A percentile compares a stretch with the other conserved stretches of the same genome.
These are phyloP conservation scores for Xylariaceae sp. DNA, from an alignment of 2,329 filamentous ascomycete species.

Conservation along the genomic window DNA sequence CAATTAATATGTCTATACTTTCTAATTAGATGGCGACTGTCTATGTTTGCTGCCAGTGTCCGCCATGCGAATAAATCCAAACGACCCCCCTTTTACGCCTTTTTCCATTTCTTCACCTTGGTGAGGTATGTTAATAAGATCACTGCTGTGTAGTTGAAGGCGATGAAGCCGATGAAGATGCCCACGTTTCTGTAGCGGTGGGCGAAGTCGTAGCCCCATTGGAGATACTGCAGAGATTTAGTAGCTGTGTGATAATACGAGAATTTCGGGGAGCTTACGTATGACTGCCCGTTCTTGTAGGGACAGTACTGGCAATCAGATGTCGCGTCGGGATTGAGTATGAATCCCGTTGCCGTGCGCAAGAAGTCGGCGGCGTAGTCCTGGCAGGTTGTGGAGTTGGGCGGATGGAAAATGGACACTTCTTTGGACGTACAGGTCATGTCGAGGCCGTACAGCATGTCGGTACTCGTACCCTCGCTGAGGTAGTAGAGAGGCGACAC, in stretches of 20 bases:
- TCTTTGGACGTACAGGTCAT: not conserved
- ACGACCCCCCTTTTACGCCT: not conserved
- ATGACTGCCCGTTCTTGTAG: no score
- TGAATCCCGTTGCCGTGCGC: not conserved
- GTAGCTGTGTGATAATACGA: no score
- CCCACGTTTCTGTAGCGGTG: constrained; percentile 11
- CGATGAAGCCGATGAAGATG: constrained; percentile 14
- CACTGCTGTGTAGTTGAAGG: not conserved
- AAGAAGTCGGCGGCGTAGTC: not conserved
- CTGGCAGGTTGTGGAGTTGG: not conserved
- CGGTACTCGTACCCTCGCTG: no score
- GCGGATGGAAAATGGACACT: not conserved
- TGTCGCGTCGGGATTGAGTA: not conserved
- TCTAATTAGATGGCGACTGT: no score
- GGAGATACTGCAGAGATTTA: no score
- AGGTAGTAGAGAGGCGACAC: no score
- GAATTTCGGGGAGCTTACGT: no score
- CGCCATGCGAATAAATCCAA: no score
- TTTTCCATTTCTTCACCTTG: constrained; percentile 1
- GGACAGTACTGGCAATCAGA: constrained; percentile 1
- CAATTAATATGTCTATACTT: no score
- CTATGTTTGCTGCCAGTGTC: no score
- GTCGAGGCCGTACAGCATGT: no score
- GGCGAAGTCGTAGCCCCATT: not conserved
- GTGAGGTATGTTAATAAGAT: not conserved